These are phyloP conservation scores for Hypocrella siamensis DNA, from an alignment of 2,329 filamentous ascomycete genomes.

Conservation along the genomic window DNA sequence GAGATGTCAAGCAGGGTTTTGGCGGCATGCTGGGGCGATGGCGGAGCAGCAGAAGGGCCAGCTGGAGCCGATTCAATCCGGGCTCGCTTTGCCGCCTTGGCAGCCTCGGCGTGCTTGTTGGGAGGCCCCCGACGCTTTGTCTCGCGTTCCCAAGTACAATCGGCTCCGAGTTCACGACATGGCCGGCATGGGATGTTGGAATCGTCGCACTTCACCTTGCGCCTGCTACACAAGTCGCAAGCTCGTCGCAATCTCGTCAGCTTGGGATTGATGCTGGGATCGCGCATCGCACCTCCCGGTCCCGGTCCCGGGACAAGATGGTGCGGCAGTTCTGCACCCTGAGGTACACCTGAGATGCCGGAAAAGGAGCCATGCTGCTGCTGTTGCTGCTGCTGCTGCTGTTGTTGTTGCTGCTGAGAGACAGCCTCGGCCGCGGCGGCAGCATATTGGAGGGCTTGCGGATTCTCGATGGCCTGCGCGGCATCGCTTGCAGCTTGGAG, in stretches of 20 bases:
- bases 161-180: constrained; percentile 39
- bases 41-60: constrained; percentile 14
- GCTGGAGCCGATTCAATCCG: constrained; percentile 17
- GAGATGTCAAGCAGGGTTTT: constrained; percentile 32
- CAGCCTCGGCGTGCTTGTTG: constrained; percentile 42
- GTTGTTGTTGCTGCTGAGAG: constrained; percentile 4
- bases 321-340: too few species aligned
- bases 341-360: too few species aligned
- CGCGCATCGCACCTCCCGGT: constrained; percentile 13
- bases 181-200: constrained; percentile 38
- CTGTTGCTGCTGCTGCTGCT: constrained; percentile 5
- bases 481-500: constrained; percentile 29
- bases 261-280: constrained; percentile 30
- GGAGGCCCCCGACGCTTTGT: constrained; percentile 44
- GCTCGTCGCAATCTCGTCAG: constrained; percentile 40
- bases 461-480: constrained; percentile 22
- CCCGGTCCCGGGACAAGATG: constrained; percentile 5
- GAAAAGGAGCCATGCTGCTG: constrained; percentile 3
- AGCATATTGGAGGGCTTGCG: constrained; percentile 22
- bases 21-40: constrained; percentile 29
- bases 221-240: constrained; percentile 46
- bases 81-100: constrained; percentile 34
- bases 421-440: constrained; percentile 18
- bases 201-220: constrained; percentile 47
- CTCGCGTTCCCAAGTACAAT: constrained; percentile 40